These are phyloP conservation scores for Fusarium bactridioides DNA, from an alignment of 2,329 filamentous ascomycete species.

Conservation along the genomic window DNA sequence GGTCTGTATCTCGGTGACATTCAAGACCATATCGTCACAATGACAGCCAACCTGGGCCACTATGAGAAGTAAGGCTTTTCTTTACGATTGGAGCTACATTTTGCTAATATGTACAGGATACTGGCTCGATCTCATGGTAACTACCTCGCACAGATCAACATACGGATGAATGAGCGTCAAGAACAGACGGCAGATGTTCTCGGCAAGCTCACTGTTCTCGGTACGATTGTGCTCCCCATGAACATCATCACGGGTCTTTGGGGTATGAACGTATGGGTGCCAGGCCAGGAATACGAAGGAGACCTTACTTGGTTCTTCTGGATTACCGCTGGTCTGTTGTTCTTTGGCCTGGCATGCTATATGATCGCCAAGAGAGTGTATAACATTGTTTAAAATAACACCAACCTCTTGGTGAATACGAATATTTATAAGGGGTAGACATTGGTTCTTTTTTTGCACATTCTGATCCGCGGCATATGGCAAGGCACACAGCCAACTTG, in stretches of 20 bases:
- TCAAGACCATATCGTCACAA: constrained; percentile 98
- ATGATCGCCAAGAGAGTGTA: constrained; percentile 85
- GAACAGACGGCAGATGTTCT: constrained; percentile 96
- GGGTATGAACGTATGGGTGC: constrained; percentile 99
- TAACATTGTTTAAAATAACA: constrained; percentile 68
- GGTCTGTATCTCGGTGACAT: constrained; percentile 98
- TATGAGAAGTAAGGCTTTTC: constrained; percentile 82
- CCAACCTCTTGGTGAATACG: not conserved
- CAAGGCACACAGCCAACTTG: constrained; percentile 21
- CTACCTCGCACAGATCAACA: constrained; percentile 99
- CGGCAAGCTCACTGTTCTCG: constrained; percentile 92
- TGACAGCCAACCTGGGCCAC: constrained; percentile 95
- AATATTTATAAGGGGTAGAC: not conserved
- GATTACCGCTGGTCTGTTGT: constrained; percentile 76
- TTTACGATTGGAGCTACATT: not conserved
- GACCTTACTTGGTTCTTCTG: constrained; percentile 79
- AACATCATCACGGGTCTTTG: constrained; percentile 98
- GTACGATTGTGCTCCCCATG: constrained; percentile 97
- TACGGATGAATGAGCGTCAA: constrained; percentile 97
- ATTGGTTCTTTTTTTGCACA: not conserved
- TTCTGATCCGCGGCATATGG: not conserved
- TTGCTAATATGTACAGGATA: constrained; percentile 63
- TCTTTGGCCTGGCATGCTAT: constrained; percentile 83
- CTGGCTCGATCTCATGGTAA: constrained; percentile 92
- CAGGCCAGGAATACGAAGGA: constrained; percentile 83